Percentiles rank a stretch among this genome's conserved stretches.
Conservation (phyloP, 768 basidiomycete species). For the Suillus fuscotomentosus region DNA sequence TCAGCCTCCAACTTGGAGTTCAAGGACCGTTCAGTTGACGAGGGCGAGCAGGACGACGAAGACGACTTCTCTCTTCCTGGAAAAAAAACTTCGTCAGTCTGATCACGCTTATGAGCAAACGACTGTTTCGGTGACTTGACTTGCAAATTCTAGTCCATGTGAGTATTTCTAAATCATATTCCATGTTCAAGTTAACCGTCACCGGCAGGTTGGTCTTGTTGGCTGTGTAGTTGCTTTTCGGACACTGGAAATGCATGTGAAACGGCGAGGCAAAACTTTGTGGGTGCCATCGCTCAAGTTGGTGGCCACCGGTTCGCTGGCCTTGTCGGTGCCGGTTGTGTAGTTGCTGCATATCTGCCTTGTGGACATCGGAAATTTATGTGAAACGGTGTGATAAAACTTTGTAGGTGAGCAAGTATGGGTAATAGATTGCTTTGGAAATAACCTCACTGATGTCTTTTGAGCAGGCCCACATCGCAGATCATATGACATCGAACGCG, state of each 20-base stretch:
- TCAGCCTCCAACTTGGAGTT: not conserved
- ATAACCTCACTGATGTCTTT: not conserved
- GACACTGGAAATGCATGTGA: not conserved
- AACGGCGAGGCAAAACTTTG: not conserved
- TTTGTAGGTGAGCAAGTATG: not conserved
- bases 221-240: not conserved
- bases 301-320: not conserved
- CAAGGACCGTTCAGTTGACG: not conserved
- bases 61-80: not conserved
- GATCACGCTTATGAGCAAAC: not conserved
- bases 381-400: not conserved
- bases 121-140: not conserved
- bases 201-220: not conserved
- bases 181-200: not conserved
- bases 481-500: not conserved
- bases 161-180: not conserved
- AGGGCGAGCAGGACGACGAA: not conserved
- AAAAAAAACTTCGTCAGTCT: not conserved
- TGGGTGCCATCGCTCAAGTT: not conserved
- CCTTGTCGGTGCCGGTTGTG: not conserved
- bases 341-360: not conserved
- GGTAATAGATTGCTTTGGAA: not conserved
- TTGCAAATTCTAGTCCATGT: not conserved
- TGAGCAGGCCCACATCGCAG: not conserved
- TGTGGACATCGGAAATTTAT: not conserved